phyloP scores from a whole-genome alignment of 2,329 filamentous ascomycete genomes.

The Colletotrichum ledebouriae region DNA sequence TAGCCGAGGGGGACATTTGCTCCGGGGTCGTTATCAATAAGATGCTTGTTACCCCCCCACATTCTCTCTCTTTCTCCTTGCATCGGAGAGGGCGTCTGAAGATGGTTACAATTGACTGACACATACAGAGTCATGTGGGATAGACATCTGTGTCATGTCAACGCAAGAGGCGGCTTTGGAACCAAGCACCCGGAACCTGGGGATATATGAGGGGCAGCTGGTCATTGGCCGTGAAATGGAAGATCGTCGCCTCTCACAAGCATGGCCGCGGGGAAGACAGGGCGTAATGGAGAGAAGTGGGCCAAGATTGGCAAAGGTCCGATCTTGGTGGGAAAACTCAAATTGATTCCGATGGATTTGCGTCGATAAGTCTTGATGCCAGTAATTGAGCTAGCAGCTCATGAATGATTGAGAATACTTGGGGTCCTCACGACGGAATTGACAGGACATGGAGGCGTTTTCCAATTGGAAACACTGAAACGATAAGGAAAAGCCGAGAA shows the following conservation, averaged over 20 bases:
- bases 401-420: too few relatives aligned
- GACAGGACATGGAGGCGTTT: neutral
- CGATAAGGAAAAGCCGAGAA: neutral
- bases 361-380: too few relatives aligned
- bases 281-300: neutral
- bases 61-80: slow-evolving; percentile 3
- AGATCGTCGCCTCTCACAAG: slow-evolving; percentile 1
- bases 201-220: neutral
- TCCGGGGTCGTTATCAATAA: slow-evolving; percentile 15
- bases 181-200: neutral
- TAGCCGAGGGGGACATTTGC: slow-evolving; percentile 11
- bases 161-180: slow-evolving; percentile 11
- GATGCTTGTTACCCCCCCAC: slow-evolving; percentile 27
- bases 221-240: slow-evolving; percentile 7
- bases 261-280: slow-evolving; percentile 6
- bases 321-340: too few relatives aligned
- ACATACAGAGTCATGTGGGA: slow-evolving; percentile 1
- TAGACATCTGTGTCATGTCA: slow-evolving; percentile 15
- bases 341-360: too few relatives aligned
- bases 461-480: neutral
- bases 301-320: neutral
- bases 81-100: slow-evolving; percentile 16
- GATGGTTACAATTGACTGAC: slow-evolving; percentile 25
- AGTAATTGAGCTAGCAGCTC: too few relatives aligned
- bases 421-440: too few relatives aligned